Conservation (phyloP, 306 rosid species). For the Medicago lupulina region DNA sequence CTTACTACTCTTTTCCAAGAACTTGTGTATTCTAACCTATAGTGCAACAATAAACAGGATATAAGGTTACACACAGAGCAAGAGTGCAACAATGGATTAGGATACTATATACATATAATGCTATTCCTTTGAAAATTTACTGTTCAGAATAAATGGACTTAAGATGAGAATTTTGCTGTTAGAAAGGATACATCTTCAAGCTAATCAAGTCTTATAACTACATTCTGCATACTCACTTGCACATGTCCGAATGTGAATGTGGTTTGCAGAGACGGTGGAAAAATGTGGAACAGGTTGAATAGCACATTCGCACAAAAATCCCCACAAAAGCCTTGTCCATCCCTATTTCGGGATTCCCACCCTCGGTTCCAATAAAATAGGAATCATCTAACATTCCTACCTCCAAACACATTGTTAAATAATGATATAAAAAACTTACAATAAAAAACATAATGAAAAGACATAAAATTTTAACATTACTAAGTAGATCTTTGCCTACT, state of each 20-base stretch:
- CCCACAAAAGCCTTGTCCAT: conserved; percentile 13
- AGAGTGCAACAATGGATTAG: neutral
- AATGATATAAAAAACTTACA: neutral
- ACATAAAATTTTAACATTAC: neutral
- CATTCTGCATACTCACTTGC: neutral
- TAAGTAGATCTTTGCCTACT: neutral
- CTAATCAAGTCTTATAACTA: neutral
- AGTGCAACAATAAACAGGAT: conserved; percentile 40
- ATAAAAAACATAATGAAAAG: too few relatives aligned
- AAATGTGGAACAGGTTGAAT: neutral
- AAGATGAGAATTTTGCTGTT: neutral
- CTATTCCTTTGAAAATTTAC: neutral
- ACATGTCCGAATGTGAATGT: neutral
- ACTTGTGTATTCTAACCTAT: conserved; percentile 84
- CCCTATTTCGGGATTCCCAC: neutral
- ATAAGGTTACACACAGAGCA: conserved; percentile 36
- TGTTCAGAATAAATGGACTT: conserved; percentile 32
- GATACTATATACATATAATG: conserved; percentile 22
- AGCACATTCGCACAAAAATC: neutral
- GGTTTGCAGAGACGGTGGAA: neutral
- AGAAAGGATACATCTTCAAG: conserved; percentile 23
- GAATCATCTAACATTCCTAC: neutral
- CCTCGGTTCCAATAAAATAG: neutral
- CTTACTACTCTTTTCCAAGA: conserved; percentile 70
- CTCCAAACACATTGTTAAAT: conserved; percentile 13